A percentile compares a stretch with the other conserved stretches of the same genome.
Evolutionary conservation across 2,329 filamentous ascomycete genomes (phyloP).

Genomic region (Paracoccidioides brasiliensis): DNA sequence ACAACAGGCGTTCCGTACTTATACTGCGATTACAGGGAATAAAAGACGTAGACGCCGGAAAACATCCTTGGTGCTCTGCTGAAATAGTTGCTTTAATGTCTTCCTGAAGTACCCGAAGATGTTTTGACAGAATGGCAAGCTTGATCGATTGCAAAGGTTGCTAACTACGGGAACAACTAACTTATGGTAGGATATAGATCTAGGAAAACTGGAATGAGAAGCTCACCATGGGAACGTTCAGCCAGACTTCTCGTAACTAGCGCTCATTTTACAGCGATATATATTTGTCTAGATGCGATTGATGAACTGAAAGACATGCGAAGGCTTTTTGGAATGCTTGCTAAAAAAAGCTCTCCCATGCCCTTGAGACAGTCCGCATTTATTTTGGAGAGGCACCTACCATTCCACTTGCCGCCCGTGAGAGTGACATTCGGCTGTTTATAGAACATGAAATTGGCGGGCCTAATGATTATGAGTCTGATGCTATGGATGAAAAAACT

Average conservation of each 20-base stretch:
- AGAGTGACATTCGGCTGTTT: background rate
- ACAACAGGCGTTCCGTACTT: constrained; percentile 9
- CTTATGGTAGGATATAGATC: too few species aligned
- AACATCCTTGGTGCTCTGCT: constrained; percentile 7
- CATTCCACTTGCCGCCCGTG: background rate
- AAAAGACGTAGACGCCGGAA: constrained; percentile 8
- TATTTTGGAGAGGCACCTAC: background rate
- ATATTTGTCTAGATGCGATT: constrained; percentile 9
- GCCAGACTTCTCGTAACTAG: too few species aligned
- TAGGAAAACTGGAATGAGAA: constrained; percentile 1
- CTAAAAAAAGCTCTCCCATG: background rate
- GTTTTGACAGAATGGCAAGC: background rate
- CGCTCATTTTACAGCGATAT: too few species aligned
- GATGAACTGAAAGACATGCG: constrained; percentile 7
- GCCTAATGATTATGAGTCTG: background rate
- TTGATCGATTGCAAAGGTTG: background rate
- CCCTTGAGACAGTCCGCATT: background rate
- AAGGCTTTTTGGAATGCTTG: constrained; percentile 1
- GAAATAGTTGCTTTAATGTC: constrained; percentile 5
- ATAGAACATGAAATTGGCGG: background rate
- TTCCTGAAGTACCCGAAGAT: constrained; percentile 4
- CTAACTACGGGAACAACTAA: too few species aligned
- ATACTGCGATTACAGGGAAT: constrained; percentile 10
- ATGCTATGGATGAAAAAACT: background rate
- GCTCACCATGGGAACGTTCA: too few species aligned